Percentiles rank a stretch among this genome's conserved stretches.
These are phyloP conservation scores for Agaricus blazei DNA, from an alignment of 768 basidiomycete species.

Conservation along the genomic window DNA sequence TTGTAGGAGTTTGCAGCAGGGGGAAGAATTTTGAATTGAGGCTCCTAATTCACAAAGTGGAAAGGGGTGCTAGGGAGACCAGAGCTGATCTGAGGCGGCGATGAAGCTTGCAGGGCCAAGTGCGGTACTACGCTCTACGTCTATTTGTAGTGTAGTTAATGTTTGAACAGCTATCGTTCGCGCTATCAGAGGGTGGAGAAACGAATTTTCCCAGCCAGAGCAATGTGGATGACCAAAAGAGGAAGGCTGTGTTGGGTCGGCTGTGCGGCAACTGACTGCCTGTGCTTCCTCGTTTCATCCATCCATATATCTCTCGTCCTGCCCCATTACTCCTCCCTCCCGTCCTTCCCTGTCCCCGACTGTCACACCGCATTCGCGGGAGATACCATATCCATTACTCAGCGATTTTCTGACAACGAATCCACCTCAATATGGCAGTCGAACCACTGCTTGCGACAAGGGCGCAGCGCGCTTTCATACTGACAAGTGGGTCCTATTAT, in stretches of 20 bases:
- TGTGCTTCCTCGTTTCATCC: slow-evolving; percentile 5
- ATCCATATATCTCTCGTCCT: background rate
- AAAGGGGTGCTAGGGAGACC: background rate
- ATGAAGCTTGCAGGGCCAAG: too few relatives aligned
- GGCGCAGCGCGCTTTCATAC: slow-evolving; percentile 68
- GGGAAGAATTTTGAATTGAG: slow-evolving; percentile 1
- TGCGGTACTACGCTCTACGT: too few relatives aligned
- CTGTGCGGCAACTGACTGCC: background rate
- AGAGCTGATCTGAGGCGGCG: too few relatives aligned
- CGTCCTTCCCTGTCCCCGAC: background rate
- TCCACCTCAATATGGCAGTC: slow-evolving; percentile 47
- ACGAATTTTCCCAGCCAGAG: too few relatives aligned
- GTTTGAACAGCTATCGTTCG: too few relatives aligned
- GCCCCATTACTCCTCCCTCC: background rate
- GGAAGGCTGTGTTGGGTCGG: background rate
- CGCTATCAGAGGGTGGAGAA: too few relatives aligned
- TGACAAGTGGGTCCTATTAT: slow-evolving; percentile 48
- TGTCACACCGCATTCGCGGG: background rate
- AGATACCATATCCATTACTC: background rate
- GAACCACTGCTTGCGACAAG: slow-evolving; percentile 69
- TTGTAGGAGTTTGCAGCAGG: background rate
- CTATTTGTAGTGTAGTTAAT: too few relatives aligned
- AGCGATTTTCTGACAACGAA: too few relatives aligned
- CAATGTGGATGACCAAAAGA: background rate
- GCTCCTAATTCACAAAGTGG: background rate